These are phyloP conservation scores for Cairneyella variabilis DNA, from an alignment of 495 filamentous ascomycete genomes.

Conservation along the genomic window DNA sequence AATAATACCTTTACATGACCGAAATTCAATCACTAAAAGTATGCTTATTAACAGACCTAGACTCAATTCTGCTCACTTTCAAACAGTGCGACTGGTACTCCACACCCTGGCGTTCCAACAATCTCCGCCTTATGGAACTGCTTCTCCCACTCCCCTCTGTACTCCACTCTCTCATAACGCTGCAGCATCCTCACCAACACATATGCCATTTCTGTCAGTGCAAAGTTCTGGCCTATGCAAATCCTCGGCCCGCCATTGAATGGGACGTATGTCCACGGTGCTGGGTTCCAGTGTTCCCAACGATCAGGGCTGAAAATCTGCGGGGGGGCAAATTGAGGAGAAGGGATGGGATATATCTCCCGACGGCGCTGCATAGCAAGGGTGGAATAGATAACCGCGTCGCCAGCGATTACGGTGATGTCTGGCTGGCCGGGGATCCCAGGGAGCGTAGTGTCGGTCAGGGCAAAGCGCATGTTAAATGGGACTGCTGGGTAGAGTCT, in stretches of 20 bases:
- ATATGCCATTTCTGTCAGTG: constrained; percentile 74
- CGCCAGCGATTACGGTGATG: constrained; percentile 32
- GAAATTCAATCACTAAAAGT: no score
- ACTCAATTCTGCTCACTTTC: neutral
- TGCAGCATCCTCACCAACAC: constrained; percentile 67
- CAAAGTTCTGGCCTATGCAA: constrained; percentile 81
- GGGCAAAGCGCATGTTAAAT: constrained; percentile 45
- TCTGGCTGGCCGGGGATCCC: constrained; percentile 49
- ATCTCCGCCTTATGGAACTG: constrained; percentile 1
- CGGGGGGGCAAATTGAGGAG: neutral
- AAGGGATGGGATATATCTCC: constrained; percentile 36
- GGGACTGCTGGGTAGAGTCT: constrained; percentile 48
- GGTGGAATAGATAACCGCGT: constrained; percentile 40
- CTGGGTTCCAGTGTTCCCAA: constrained; percentile 46
- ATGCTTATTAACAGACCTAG: neutral
- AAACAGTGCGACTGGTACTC: neutral
- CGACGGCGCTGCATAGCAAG: constrained; percentile 48
- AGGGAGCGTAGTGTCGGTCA: constrained; percentile 64
- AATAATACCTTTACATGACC: no score
- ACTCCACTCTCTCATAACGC: constrained; percentile 15
- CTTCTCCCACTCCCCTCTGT: neutral
- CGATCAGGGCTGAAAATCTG: constrained; percentile 48
- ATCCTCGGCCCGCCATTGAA: constrained; percentile 65
- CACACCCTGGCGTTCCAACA: neutral
- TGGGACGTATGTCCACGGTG: constrained; percentile 38